Evolutionary conservation across 1,284 basidiomycete genomes (phyloP), one percentile per base, ranked within the genome.

Genomic region (Peniophora sp.): DNA sequence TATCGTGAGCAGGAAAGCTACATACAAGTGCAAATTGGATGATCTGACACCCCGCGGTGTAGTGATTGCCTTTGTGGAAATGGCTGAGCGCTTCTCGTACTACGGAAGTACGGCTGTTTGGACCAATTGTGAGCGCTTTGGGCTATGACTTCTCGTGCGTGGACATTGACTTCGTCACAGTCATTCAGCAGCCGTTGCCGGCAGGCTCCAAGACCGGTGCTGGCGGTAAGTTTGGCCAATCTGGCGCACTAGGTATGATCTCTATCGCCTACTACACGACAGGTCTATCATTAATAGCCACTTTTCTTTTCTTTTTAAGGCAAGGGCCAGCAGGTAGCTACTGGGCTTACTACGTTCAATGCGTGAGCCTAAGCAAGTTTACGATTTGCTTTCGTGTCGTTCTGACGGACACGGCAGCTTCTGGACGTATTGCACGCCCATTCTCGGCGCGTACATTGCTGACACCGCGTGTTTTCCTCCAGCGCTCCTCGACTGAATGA

Each of bases 211-310:
- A 63, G 34, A 88, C 87, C 0, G 89, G 89, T 41, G 83, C 88
- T 1, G 75, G 75, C 6, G 74, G 75, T 3, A 51, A 62, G 2
- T 39, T 65, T 51, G 78, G 76, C 2, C 79, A 81, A 58, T 76
- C 88, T 1, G 89, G 89, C 56, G 89, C 89, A 2, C 75, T 92
- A 2, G 81, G 78, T n/a, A n/a, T n/a, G n/a, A n/a, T n/a, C n/a
- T n/a, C n/a, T n/a, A n/a, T n/a, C n/a, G n/a, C n/a, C n/a, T n/a
- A n/a, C n/a, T n/a, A n/a, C n/a, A n/a, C n/a, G n/a, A n/a, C n/a
- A n/a, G n/a, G n/a, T n/a, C n/a, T n/a, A n/a, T n/a, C n/a, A n/a
- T n/a, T n/a, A n/a, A n/a, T n/a, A n/a, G n/a, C n/a, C n/a, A n/a
- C n/a, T n/a, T n/a, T n/a, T n/a, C n/a, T n/a, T n/a, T n/a, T n/a